Evolutionary conservation across 2,329 filamentous ascomycete genomes (phyloP).

Genomic region (Pseudogymnoascus sp.): DNA sequence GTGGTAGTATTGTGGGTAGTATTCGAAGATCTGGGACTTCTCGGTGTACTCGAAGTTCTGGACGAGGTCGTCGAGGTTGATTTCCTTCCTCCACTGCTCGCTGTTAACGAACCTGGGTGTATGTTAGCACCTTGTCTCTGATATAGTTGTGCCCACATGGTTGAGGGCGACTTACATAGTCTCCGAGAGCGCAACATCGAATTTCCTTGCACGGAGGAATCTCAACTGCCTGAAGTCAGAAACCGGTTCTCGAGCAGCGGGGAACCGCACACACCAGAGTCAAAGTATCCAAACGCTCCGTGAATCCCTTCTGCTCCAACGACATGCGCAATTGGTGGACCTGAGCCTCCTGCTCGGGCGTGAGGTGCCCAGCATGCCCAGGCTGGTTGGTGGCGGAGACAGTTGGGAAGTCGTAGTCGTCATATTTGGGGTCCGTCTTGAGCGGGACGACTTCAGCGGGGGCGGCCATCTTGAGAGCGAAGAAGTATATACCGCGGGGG

Average conservation of each 20-base stretch:
- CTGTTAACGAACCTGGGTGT: constrained; percentile 71
- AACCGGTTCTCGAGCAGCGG: background rate
- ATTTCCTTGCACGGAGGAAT: constrained; percentile 91
- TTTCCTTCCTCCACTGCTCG: constrained; percentile 86
- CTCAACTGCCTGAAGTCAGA: constrained; percentile 49
- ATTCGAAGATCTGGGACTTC: constrained; percentile 74
- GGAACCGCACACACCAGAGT: constrained; percentile 59
- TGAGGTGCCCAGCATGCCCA: constrained; percentile 85
- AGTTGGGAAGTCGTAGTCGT: constrained; percentile 89
- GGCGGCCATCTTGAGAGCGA: background rate
- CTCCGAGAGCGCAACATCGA: constrained; percentile 76
- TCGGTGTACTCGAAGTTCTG: constrained; percentile 80
- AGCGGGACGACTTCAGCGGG: constrained; percentile 14
- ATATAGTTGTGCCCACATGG: constrained; percentile 4
- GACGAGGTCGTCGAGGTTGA: constrained; percentile 73
- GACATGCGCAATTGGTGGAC: constrained; percentile 75
- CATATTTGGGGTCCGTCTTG: constrained; percentile 79
- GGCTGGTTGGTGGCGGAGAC: constrained; percentile 58
- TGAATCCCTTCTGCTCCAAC: constrained; percentile 78
- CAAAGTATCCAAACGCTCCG: constrained; percentile 79
- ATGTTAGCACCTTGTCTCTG: constrained; percentile 19
- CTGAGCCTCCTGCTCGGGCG: constrained; percentile 78
- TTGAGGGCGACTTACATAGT: constrained; percentile 59
- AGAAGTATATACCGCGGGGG: background rate
- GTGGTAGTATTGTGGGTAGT: constrained; percentile 98